Base-by-base conservation (phyloP, 2,329 filamentous ascomycete species). In the Delphinella strobiligena region DNA sequence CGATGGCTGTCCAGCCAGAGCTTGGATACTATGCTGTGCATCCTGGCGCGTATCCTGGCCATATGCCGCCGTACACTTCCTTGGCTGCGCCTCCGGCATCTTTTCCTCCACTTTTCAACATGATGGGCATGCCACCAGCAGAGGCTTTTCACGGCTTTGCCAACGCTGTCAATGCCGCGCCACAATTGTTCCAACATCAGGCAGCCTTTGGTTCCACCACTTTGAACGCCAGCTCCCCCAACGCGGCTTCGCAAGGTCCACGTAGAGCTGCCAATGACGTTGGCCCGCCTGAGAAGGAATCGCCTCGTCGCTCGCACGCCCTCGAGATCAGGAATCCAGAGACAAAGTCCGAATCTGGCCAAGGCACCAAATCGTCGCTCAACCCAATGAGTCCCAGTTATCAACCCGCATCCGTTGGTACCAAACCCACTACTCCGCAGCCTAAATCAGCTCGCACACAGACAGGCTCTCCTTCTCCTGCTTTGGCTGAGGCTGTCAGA, bases 311-410 rank as follows among this genome's bases (percentile, higher is more conserved):
- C 19, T 52, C 50, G 4, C 54, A 47, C 37, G 57, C 56, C 17
- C 33, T 60, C 29, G 48, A 54, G n/a, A 59, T 60, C 48, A 58
- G 51, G 40, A 48, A 49, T 12, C 56, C 57, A 9, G 51, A 52
- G 22, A 35, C 40, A 10, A 55, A 50, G 31, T 24, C 33, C 4
- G 41, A 32, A 24, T 22, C 32, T 17, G 33, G 36, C 16, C 38
- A 42, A 16, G 33, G 37, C 15, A 19, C 22, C 11, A 58, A 55
- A 38, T 59, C 56, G 19, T 47, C 34, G 15, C 48, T 61, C 40
- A 59, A 61, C 39, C 58, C 58, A 5, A 60, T 56, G 54, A 61
- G 58, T 36, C 58, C 58, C 19, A 54, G 50, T 18, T 61, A 61
- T 51, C 56, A 55, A 44, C 58, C 58, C 15, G 47, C 47, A 11